Evolutionary conservation across 2,329 filamentous ascomycete genomes (phyloP).

Genomic region (Colletotrichum coccodes): DNA sequence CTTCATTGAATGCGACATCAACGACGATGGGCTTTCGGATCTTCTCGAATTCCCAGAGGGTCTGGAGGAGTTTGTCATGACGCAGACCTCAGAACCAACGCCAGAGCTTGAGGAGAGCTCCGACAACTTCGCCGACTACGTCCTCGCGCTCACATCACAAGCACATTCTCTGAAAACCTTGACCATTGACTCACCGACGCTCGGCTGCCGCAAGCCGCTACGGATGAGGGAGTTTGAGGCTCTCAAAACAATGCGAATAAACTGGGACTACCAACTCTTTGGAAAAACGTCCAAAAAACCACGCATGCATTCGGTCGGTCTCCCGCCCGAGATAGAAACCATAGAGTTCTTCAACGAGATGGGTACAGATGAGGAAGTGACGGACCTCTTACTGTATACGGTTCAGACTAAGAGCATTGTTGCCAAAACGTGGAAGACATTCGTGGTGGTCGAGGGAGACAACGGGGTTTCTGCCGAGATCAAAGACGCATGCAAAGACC

Average conservation of each 20-base stretch:
- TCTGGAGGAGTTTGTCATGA: constrained; percentile 58
- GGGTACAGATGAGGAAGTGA: constrained; percentile 58
- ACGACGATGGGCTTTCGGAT: constrained; percentile 51
- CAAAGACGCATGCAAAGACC: constrained; percentile 46
- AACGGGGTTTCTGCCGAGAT: constrained; percentile 46
- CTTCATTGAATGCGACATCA: constrained; percentile 62
- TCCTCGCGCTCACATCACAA: constrained; percentile 53
- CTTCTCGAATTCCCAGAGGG: constrained; percentile 54
- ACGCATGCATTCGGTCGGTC: constrained; percentile 55
- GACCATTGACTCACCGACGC: constrained; percentile 54
- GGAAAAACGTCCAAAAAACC: constrained; percentile 55
- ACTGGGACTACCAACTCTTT: constrained; percentile 60
- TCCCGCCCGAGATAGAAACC: constrained; percentile 56
- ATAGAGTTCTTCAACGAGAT: constrained; percentile 58
- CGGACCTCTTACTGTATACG: constrained; percentile 53
- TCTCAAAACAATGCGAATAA: constrained; percentile 53
- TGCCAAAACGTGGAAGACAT: constrained; percentile 47
- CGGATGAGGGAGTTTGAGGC: constrained; percentile 54
- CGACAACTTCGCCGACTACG: constrained; percentile 57
- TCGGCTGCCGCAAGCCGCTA: constrained; percentile 52
- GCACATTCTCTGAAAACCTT: constrained; percentile 54
- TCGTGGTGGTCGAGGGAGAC: constrained; percentile 50
- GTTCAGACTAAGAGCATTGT: constrained; percentile 50
- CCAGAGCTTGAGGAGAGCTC: constrained; percentile 59
- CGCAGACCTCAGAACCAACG: constrained; percentile 49